These are phyloP conservation scores for Neurospora sp. DNA, from an alignment of 2,329 filamentous ascomycete genomes.

Conservation along the genomic window DNA sequence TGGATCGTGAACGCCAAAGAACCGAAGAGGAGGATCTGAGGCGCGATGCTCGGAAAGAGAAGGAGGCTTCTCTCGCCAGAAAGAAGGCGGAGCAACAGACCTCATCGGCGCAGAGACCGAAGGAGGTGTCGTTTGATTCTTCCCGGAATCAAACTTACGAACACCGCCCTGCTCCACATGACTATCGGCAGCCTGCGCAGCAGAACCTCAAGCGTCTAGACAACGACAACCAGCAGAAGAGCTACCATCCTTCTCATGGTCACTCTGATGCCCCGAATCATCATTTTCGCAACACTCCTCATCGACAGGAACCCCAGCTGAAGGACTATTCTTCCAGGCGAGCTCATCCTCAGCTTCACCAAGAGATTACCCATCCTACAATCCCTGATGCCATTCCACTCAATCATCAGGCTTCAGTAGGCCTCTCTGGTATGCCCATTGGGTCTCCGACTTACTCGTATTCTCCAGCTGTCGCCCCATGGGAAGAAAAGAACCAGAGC, in stretches of 20 bases:
- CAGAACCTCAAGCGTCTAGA: not conserved
- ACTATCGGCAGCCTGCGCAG: not conserved
- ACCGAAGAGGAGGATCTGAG: not conserved
- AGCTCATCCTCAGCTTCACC: too few species aligned
- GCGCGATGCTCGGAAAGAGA: not conserved
- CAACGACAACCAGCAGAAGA: accelerated
- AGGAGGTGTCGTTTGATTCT: not conserved
- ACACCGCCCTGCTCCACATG: not conserved
- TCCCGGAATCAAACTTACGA: not conserved
- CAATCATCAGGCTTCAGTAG: not conserved
- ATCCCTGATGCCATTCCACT: too few species aligned
- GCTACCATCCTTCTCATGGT: accelerated
- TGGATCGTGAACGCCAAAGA: not conserved
- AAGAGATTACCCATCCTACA: too few species aligned
- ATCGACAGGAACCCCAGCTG: too few species aligned
- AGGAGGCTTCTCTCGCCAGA: not conserved
- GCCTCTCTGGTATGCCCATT: not conserved
- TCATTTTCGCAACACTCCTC: not conserved
- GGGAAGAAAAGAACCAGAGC: not conserved
- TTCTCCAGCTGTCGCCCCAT: not conserved
- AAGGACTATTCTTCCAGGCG: too few species aligned
- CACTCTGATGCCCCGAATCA: not conserved
- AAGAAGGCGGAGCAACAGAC: not conserved
- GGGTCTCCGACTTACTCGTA: too few species aligned
- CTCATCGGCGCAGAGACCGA: not conserved